phyloP scores from a whole-genome alignment of 2,329 filamentous ascomycete species.

The Myriangium duriaei region DNA sequence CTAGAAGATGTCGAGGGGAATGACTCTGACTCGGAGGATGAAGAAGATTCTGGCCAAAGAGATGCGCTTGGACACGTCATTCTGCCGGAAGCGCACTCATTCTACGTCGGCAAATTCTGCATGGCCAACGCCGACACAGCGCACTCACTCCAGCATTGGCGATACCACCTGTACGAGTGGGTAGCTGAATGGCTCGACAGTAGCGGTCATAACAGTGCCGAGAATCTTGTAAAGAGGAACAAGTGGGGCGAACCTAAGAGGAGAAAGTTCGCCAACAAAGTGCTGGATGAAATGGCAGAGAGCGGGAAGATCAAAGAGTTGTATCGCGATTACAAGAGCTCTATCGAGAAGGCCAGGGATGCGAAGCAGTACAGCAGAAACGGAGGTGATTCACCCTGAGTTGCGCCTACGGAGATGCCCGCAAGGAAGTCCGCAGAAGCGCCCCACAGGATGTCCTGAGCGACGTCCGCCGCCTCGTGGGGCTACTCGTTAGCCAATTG shows the following conservation, averaged over 20 bases:
- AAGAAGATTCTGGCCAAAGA: constrained; percentile 28
- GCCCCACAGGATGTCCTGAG: too few relatives aligned
- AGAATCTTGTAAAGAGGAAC: constrained; percentile 49
- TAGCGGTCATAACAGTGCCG: constrained; percentile 45
- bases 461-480: too few relatives aligned
- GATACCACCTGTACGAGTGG: constrained; percentile 58
- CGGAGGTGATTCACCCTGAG: too few relatives aligned
- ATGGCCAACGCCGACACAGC: constrained; percentile 54
- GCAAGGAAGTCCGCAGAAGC: too few relatives aligned
- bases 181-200: constrained; percentile 49
- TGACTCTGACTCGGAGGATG: constrained; percentile 28
- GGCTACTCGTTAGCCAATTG: too few relatives aligned
- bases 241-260: constrained; percentile 48
- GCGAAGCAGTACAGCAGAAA: constrained; percentile 28
- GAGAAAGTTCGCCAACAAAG: constrained; percentile 47
- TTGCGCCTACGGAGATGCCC: too few relatives aligned
- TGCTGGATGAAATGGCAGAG: constrained; percentile 52
- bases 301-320: constrained; percentile 47
- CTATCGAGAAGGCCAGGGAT: constrained; percentile 46
- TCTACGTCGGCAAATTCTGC: constrained; percentile 46
- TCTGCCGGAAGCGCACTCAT: constrained; percentile 33
- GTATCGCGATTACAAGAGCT: constrained; percentile 53
- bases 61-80: constrained; percentile 38
- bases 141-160: constrained; percentile 65
- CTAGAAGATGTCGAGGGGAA: constrained; percentile 47